These are phyloP conservation scores for Exophiala mesophila DNA, from an alignment of 2,329 filamentous ascomycete genomes.

Conservation along the genomic window DNA sequence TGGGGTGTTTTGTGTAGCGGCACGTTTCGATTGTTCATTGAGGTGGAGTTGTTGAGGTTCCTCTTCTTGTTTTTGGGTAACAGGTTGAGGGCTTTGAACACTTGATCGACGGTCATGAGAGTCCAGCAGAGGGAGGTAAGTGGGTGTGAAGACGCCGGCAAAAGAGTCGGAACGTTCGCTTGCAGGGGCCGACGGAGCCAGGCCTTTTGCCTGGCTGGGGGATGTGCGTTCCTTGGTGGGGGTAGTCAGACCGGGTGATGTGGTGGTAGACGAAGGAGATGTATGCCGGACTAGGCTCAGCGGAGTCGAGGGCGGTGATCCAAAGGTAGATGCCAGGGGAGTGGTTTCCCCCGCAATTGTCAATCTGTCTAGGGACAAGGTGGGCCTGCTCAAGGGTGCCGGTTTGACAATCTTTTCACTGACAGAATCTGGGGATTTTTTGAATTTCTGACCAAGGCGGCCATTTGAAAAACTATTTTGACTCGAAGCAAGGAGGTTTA, in stretches of 20 bases:
- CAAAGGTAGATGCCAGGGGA: slow-evolving; percentile 12
- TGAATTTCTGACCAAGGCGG: slow-evolving; percentile 6
- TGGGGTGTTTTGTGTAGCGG: slow-evolving; percentile 8
- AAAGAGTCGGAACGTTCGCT: slow-evolving; percentile 18
- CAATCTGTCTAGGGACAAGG: slow-evolving; percentile 21
- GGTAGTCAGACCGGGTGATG: slow-evolving; percentile 3
- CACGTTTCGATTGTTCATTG: slow-evolving; percentile 10
- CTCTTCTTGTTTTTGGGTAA: slow-evolving; percentile 14
- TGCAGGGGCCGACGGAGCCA: slow-evolving; percentile 7
- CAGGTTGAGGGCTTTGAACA: slow-evolving; percentile 6
- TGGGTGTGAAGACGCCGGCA: slow-evolving; percentile 23
- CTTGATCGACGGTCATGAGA: slow-evolving; percentile 12
- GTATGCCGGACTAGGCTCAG: slow-evolving; percentile 3
- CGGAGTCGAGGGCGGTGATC: slow-evolving; percentile 16
- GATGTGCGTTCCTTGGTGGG: slow-evolving; percentile 9
- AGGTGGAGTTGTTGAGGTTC: slow-evolving; percentile 10
- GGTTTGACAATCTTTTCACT: slow-evolving; percentile 16
- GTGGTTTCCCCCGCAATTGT: slow-evolving; percentile 23
- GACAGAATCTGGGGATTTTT: slow-evolving; percentile 7
- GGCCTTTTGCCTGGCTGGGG: background rate
- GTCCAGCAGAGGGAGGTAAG: slow-evolving; percentile 24
- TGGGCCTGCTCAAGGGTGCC: slow-evolving; percentile 19
- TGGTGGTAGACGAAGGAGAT: slow-evolving; percentile 2
- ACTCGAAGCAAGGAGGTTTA: slow-evolving; percentile 14
- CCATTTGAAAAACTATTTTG: slow-evolving; percentile 12